Evolutionary conservation across 768 basidiomycete species (phyloP), one percentile per base, ranked within the genome.

Genomic region (Tylopilus cervinicoccineus): DNA sequence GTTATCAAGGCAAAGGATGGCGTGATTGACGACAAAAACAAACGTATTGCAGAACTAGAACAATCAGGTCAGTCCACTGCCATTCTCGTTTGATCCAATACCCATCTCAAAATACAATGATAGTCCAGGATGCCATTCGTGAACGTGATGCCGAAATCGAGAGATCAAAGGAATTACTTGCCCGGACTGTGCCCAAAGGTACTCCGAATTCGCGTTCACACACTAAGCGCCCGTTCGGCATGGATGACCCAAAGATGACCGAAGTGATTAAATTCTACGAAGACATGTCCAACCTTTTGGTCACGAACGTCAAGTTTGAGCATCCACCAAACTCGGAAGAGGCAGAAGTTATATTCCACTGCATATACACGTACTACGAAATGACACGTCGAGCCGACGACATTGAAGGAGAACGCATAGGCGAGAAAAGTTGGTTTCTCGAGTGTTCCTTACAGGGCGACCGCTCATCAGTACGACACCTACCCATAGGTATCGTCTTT

Each of bases 231-330:
- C 57, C 71, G 1, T 55, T 72, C 16, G 68, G 71, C 19, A 47
- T 65, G 38, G 74, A 80, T 20, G 81, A 84, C 53, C 79, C 79
- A 6, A 83, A 83, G 61, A 76, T 80, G 54, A 68, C 71, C 4
- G 71, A 76, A 58, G 76, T 84, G 36, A 75, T 92, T 56, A 74
- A 74, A 43, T 78, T 94, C 52, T 95, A 95, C 62, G 90, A 93
- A 64, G 90, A 93, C 58, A 66, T 91, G 54, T 91, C 89, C 1
- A 89, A 92, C 57, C 69, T 94, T 20, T 73, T 89, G 32, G 76
- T 94, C 20, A 72, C 79, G 4, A 78, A 73, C 43, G 56, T 89
- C 63, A 84, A 81, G 58, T 64, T 74, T 44, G 74, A 72, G 66
- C 64, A 48, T 29, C 17, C 43, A 32, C 22, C 53, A 31, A 45